Percentiles rank a stretch among this genome's conserved stretches.
These are phyloP conservation scores for Aspergillus coremiiformis DNA, from an alignment of 495 filamentous ascomycete genomes.

Conservation along the genomic window DNA sequence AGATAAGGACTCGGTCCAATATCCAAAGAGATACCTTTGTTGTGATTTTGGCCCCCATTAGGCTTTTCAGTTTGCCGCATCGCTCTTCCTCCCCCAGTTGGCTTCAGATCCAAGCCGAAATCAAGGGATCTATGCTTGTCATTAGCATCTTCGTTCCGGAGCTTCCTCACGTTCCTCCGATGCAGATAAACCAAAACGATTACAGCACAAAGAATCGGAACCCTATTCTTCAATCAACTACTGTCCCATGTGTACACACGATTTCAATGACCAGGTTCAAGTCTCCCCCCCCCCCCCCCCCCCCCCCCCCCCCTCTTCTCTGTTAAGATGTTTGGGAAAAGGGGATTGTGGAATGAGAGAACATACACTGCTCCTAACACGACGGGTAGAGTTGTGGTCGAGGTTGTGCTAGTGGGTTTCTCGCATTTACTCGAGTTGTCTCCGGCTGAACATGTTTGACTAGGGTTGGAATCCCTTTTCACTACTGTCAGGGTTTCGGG, in stretches of 20 bases:
- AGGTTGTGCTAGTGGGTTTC: constrained; percentile 44
- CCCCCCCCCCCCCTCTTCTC: not conserved
- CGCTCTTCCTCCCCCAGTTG: constrained; percentile 25
- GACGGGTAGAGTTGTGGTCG: constrained; percentile 65
- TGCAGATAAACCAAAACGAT: constrained; percentile 69
- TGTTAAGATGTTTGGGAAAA: not conserved
- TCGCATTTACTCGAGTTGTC: constrained; percentile 13
- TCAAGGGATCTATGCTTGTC: constrained; percentile 91
- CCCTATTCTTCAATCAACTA: constrained; percentile 43
- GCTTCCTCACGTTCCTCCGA: constrained; percentile 63
- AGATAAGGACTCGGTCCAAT: constrained; percentile 67
- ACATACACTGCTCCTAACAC: constrained; percentile 78
- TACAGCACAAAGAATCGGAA: constrained; percentile 65
- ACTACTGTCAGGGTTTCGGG: constrained; percentile 21
- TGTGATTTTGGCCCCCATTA: constrained; percentile 38
- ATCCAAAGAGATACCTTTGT: constrained; percentile 73
- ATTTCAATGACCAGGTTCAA: not conserved
- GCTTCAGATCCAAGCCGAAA: constrained; percentile 67
- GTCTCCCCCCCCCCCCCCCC: no score
- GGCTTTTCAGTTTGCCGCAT: constrained; percentile 45
- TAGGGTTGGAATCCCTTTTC: constrained; percentile 21
- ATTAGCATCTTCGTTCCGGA: constrained; percentile 69
- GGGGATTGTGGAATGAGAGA: not conserved
- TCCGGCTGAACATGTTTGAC: constrained; percentile 7
- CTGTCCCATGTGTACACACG: not conserved